A percentile compares a stretch with the other conserved stretches of the same genome.
phyloP scores from a whole-genome alignment of 306 rosid genomes.

The Dalbergia oliveri region DNA sequence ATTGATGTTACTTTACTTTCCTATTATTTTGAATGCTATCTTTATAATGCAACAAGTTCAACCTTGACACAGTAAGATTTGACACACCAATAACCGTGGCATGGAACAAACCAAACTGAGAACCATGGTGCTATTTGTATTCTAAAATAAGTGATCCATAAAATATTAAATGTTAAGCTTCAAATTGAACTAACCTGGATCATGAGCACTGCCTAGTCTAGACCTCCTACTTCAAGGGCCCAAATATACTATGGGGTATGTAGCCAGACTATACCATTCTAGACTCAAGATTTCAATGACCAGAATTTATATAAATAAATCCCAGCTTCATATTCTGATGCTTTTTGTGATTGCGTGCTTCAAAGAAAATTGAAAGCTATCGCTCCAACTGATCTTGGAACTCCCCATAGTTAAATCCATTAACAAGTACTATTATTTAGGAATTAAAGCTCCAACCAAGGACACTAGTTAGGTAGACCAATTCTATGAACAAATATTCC shows the following conservation, averaged over 20 bases:
- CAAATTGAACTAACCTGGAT: not conserved
- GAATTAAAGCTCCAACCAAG: not conserved
- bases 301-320: conserved; percentile 10
- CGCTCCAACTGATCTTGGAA: not conserved
- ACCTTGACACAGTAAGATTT: not conserved
- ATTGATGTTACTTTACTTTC: not conserved
- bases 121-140: conserved; percentile 9
- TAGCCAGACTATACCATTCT: not conserved
- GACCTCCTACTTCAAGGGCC: conserved; percentile 17
- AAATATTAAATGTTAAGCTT: not conserved
- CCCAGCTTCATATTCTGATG: too few relatives aligned
- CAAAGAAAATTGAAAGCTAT: too few relatives aligned
- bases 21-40: not conserved
- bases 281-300: not conserved
- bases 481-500: conserved; percentile 6
- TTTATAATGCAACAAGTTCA: conserved; percentile 26
- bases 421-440: conserved; percentile 9
- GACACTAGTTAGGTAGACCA: conserved; percentile 7
- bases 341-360: not conserved
- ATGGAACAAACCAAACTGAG: conserved; percentile 15
- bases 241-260: not conserved
- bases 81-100: conserved; percentile 3
- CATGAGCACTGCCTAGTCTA: conserved; percentile 7
- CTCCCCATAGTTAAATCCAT: not conserved
- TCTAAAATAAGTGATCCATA: not conserved